phyloP scores from a whole-genome alignment of 805 yeast species.

The Ogataea pini region DNA sequence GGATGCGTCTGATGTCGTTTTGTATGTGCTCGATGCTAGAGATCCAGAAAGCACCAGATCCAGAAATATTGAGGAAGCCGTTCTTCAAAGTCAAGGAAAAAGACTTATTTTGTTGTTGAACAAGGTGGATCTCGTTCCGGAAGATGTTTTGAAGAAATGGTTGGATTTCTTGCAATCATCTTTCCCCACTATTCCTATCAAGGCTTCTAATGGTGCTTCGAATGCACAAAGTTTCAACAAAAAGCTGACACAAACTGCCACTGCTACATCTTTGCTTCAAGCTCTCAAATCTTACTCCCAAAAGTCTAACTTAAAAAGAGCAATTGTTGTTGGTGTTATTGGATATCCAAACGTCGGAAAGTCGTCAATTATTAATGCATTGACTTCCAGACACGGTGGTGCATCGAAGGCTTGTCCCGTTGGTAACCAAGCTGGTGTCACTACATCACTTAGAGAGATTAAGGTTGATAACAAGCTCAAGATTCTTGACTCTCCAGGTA shows the following conservation, averaged over 20 bases:
- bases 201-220: slow-evolving; percentile 74
- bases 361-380: slow-evolving; percentile 88
- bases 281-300: slow-evolving; percentile 84
- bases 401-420: slow-evolving; percentile 83
- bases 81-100: slow-evolving; percentile 75
- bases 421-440: slow-evolving; percentile 97
- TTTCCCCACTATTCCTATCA: slow-evolving; percentile 91
- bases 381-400: slow-evolving; percentile 77
- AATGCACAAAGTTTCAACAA: slow-evolving; percentile 70
- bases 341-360: slow-evolving; percentile 98
- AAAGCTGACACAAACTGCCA: slow-evolving; percentile 65
- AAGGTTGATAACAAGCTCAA: slow-evolving; percentile 88
- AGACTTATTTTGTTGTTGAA: slow-evolving; percentile 83
- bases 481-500: slow-evolving; percentile 94
- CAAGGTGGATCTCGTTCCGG: slow-evolving; percentile 92
- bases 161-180: slow-evolving; percentile 70
- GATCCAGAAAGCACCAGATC: slow-evolving; percentile 97
- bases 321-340: slow-evolving; percentile 90
- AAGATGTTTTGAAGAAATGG: slow-evolving; percentile 83
- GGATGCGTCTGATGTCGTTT: slow-evolving; percentile 85
- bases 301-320: slow-evolving; percentile 81
- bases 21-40: slow-evolving; percentile 95
- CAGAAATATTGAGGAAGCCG: slow-evolving; percentile 85
- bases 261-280: slow-evolving; percentile 73
- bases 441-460: slow-evolving; percentile 87